Evolutionary conservation across 2,329 filamentous ascomycete species (phyloP).

Genomic region (Hymenoscyphus scutula): DNA sequence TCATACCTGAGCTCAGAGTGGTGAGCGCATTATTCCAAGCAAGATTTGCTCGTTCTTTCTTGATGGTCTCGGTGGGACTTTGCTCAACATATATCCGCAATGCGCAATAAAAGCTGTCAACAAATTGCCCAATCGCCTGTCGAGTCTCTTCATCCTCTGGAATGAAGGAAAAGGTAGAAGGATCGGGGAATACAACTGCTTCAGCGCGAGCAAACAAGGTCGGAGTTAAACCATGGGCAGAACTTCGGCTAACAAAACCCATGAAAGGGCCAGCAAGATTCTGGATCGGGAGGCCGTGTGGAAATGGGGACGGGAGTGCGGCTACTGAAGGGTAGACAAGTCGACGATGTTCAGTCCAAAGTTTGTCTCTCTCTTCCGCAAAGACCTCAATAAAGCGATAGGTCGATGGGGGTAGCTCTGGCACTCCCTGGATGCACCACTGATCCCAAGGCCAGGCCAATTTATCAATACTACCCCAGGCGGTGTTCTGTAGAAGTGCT

Average conservation of each 20-base stretch:
- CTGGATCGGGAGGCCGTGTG: not conserved
- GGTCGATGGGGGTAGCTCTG: not conserved
- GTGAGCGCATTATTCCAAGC: slow-evolving; percentile 6
- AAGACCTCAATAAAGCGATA: slow-evolving; percentile 6
- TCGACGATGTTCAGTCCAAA: slow-evolving; percentile 6
- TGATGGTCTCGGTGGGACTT: not conserved
- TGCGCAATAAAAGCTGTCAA: not conserved
- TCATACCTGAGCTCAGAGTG: slow-evolving; percentile 3
- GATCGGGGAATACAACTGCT: slow-evolving; percentile 5
- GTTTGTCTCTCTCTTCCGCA: not conserved
- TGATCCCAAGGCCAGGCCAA: not conserved
- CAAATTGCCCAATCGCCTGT: slow-evolving; percentile 3
- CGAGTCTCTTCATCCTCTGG: not conserved
- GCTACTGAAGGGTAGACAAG: not conserved
- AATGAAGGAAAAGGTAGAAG: not conserved
- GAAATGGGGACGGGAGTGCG: not conserved
- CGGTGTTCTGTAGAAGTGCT: not conserved
- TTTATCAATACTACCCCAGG: not conserved
- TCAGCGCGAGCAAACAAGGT: not conserved
- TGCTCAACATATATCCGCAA: not conserved
- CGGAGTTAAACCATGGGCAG: not conserved
- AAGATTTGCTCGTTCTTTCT: not conserved
- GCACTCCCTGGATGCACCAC: not conserved
- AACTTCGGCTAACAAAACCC: not conserved
- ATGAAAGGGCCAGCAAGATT: not conserved